Evolutionary conservation across 768 basidiomycete genomes (phyloP), one percentile per base, ranked within the genome.

Genomic region (Boletellus sp.): DNA sequence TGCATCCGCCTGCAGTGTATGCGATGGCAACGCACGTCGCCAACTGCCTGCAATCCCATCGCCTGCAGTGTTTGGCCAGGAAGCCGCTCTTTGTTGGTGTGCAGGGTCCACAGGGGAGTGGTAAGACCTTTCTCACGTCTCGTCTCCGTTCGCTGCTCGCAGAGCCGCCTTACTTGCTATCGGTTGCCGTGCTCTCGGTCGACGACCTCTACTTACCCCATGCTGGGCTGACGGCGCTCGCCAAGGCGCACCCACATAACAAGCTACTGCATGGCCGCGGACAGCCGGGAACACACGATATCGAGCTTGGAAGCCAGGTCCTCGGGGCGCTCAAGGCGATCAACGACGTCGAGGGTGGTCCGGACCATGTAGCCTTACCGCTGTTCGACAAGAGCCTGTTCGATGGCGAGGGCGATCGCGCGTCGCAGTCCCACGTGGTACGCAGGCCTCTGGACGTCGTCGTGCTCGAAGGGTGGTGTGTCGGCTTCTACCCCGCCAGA

Each of bases 401-500:
- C 60, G 67, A 71, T 34, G 95, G 95, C 3, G 77, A 90, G 68
- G 95, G 95, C 0, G 95, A 98, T 67, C 84, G 95, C 13, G 60
- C 81, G 2, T 69, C 74, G 0, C 69, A 73, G 33, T 43, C 48
- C 17, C 70, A 71, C 39, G 56, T 71, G 2, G 72, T 92, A 6
- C 31, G 71, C 54, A 62, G 74, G 62, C 77, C 77, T 0, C 53
- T 87, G 6, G 91, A 99, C 62, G 72, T 98, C 13, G 85, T 98
- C 43, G 77, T 99, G 42, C 72, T 99, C 42, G 96, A 99, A 71
- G 96, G 96, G 10, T 99, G 96, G 96, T 93, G 86, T 68, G 81
- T 89, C 20, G 94, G 95, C 0, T 97, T 96, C 64, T 75, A 77
- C 44, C 84, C 91, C 1, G 73, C 90, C 6, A 58, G 72, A 0